Conservation (phyloP, 768 basidiomycete species). For the Heimioporus sp. region DNA sequence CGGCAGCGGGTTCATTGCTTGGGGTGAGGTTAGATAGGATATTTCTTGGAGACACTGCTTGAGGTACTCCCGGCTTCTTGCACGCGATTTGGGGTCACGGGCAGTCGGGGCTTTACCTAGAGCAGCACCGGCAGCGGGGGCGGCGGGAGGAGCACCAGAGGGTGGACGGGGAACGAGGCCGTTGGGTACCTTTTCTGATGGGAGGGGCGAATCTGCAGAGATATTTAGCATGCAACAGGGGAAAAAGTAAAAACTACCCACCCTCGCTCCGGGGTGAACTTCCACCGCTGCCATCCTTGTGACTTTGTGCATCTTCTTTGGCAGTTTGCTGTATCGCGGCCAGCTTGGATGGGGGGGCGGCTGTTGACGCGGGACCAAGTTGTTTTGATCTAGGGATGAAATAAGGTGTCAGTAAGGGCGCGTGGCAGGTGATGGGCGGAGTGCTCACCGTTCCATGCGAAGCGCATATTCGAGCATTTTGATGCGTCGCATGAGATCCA, state of each 20-base stretch:
- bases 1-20: slow-evolving; percentile 96
- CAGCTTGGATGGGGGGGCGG: slow-evolving; percentile 65
- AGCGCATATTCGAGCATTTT: slow-evolving; percentile 99
- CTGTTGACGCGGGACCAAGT: slow-evolving; percentile 52
- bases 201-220: slow-evolving; percentile 65
- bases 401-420: background rate
- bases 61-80: slow-evolving; percentile 92
- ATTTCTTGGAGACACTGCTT: slow-evolving; percentile 99
- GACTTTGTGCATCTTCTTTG: slow-evolving; percentile 71
- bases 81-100: slow-evolving; percentile 93
- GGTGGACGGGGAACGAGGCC: slow-evolving; percentile 53
- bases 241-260: slow-evolving; percentile 24
- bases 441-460: slow-evolving; percentile 85
- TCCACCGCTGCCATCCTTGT: slow-evolving; percentile 75
- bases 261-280: slow-evolving; percentile 89
- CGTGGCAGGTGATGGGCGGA: slow-evolving; percentile 6
- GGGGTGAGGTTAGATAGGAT: slow-evolving; percentile 93
- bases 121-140: slow-evolving; percentile 35
- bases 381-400: slow-evolving; percentile 66
- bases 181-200: slow-evolving; percentile 67
- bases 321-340: slow-evolving; percentile 57
- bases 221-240: background rate
- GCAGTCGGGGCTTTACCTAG: slow-evolving; percentile 73
- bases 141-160: slow-evolving; percentile 42
- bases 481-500: slow-evolving; percentile 93